A percentile compares a stretch with the other conserved stretches of the same genome.
phyloP scores from a whole-genome alignment of 176 grass and related monocot genomes.

The Lolium rigidum region DNA sequence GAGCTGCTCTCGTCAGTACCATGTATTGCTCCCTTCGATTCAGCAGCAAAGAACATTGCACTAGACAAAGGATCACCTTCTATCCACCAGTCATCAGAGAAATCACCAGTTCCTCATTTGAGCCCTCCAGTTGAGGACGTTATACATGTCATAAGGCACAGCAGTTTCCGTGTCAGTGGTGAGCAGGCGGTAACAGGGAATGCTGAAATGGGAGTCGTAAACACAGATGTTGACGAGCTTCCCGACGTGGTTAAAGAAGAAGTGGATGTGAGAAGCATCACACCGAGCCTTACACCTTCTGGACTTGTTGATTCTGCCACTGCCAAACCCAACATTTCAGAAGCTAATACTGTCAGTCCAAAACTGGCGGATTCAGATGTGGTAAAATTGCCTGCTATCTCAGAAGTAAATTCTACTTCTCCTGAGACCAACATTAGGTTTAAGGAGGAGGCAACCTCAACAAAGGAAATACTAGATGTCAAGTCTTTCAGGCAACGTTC shows the following conservation, averaged over 20 bases:
- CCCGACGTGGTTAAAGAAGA: slow-evolving; percentile 67
- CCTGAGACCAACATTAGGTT: slow-evolving; percentile 40
- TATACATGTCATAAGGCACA: slow-evolving; percentile 90
- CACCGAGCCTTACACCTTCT: slow-evolving; percentile 39
- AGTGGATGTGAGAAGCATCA: slow-evolving; percentile 55
- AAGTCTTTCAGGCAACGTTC: slow-evolving; percentile 97
- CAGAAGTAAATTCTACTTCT: slow-evolving; percentile 47
- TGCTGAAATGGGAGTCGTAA: slow-evolving; percentile 40
- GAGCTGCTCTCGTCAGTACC: slow-evolving; percentile 82
- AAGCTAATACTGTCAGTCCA: slow-evolving; percentile 38
- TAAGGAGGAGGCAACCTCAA: slow-evolving; percentile 64
- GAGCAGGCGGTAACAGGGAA: slow-evolving; percentile 50
- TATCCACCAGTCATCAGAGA: slow-evolving; percentile 57
- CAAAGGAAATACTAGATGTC: slow-evolving; percentile 85
- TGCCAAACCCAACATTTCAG: slow-evolving; percentile 43
- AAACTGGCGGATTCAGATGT: slow-evolving; percentile 50
- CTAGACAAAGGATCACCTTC: slow-evolving; percentile 39
- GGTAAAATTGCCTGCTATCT: slow-evolving; percentile 35
- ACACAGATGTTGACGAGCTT: slow-evolving; percentile 40
- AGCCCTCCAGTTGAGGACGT: slow-evolving; percentile 71
- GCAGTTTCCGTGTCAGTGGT: slow-evolving; percentile 59
- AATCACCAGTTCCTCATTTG: slow-evolving; percentile 50
- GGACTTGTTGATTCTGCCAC: slow-evolving; percentile 47
- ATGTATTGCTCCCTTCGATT: slow-evolving; percentile 52
- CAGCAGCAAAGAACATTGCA: slow-evolving; percentile 43